Evolutionary conservation across 2,329 filamentous ascomycete species (phyloP).

Genomic region (Beauveria caledonica): DNA sequence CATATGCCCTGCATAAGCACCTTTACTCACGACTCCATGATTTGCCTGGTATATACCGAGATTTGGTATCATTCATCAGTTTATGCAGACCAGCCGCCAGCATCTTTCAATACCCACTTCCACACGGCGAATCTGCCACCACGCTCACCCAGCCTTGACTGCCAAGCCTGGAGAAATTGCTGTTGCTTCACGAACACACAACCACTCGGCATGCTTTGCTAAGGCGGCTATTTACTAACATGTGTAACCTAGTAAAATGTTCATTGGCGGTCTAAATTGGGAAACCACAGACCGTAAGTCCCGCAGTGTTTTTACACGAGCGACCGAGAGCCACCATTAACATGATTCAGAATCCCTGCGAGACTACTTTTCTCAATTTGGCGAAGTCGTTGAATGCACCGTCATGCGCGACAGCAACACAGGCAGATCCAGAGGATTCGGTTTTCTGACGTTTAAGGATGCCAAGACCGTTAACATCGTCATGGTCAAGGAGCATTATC

Average conservation of each 20-base stretch:
- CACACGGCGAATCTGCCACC: not conserved
- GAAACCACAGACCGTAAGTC: conserved; percentile 93
- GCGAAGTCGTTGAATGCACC: conserved; percentile 93
- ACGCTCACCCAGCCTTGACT: not conserved
- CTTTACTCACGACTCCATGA: not conserved
- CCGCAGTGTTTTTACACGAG: not conserved
- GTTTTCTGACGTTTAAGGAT: conserved; percentile 96
- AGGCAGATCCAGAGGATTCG: conserved; percentile 89
- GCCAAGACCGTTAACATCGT: conserved; percentile 97
- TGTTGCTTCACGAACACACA: not conserved
- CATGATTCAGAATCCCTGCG: conserved; percentile 71
- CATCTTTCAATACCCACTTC: conserved; percentile 1
- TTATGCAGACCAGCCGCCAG: not conserved
- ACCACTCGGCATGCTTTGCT: not conserved
- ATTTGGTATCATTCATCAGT: not conserved
- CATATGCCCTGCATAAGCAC: not conserved
- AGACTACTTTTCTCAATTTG: conserved; percentile 96
- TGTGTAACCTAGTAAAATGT: conserved; percentile 74
- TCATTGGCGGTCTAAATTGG: conserved; percentile 98
- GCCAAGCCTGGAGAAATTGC: not conserved
- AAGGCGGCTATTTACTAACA: not conserved
- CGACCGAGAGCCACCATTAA: not conserved
- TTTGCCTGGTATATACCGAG: not conserved
- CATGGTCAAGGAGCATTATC: conserved; percentile 98
- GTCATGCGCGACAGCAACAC: conserved; percentile 98